Conservation (phyloP, 345 rosid genomes). For the Erysimum cheiranthoides region DNA sequence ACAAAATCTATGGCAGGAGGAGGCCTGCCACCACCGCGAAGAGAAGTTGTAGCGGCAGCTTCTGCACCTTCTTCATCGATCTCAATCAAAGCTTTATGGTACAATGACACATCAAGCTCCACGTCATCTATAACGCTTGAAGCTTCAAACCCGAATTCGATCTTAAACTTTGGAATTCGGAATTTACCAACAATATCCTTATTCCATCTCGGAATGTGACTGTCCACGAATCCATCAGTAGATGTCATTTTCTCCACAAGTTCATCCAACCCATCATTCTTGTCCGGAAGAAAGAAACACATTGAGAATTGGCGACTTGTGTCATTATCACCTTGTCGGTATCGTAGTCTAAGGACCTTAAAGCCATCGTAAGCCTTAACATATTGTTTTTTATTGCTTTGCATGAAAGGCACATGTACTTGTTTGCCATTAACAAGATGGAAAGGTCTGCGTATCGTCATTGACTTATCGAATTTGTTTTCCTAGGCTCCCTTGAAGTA, state of each 20-base stretch:
- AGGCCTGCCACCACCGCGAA: too few species aligned
- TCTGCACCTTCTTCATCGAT: neutral
- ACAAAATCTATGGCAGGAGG: neutral
- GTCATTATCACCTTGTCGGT: neutral
- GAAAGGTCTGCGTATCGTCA: neutral
- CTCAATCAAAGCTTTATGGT: neutral
- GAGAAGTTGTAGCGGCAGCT: neutral
- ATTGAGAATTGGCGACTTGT: too few species aligned
- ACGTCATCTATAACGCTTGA: too few species aligned
- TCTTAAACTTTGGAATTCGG: neutral
- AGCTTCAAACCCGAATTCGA: neutral
- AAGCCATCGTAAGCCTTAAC: neutral
- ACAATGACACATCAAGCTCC: too few species aligned
- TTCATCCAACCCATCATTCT: too few species aligned
- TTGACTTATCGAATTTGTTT: neutral
- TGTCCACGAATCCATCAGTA: too few species aligned
- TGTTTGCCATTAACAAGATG: neutral
- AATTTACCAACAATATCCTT: neutral
- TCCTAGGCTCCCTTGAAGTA: constrained; percentile 28
- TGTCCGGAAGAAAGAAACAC: too few species aligned
- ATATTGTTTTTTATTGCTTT: neutral
- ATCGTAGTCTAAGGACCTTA: neutral
- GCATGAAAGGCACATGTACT: constrained; percentile 6
- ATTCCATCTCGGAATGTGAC: too few species aligned
- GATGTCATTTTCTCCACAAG: too few species aligned